Conservation (phyloP, 2,329 filamentous ascomycete genomes). For the Dryadomyces quercus-mongolicae region DNA sequence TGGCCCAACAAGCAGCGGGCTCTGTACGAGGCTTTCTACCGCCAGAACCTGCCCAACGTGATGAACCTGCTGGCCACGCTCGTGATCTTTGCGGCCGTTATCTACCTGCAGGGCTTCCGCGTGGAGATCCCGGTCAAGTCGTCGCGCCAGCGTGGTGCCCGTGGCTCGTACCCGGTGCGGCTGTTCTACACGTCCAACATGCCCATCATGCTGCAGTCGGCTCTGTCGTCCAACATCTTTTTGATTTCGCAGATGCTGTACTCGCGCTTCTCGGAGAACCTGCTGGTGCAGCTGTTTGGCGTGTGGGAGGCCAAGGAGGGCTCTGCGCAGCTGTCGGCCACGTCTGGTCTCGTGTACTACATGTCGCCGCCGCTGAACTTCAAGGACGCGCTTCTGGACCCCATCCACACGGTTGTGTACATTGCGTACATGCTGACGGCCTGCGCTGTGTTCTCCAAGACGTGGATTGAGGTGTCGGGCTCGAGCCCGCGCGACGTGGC, state of each 20-base stretch:
- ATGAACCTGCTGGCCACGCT: conserved; percentile 96
- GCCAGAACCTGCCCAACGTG: conserved; percentile 98
- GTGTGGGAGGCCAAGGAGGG: conserved; percentile 97
- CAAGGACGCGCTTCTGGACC: conserved; percentile 91
- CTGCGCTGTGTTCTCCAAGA: conserved; percentile 95
- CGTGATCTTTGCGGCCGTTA: conserved; percentile 88
- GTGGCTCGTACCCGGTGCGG: conserved; percentile 94
- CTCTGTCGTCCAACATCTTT: conserved; percentile 98
- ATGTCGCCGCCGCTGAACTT: conserved; percentile 98
- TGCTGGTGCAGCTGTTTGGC: conserved; percentile 92
- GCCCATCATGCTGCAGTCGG: conserved; percentile 99
- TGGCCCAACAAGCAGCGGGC: conserved; percentile 99
- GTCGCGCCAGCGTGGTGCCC: conserved; percentile 94
- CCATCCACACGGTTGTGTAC: conserved; percentile 92
- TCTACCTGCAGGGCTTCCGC: conserved; percentile 98
- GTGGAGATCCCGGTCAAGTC: conserved; percentile 99
- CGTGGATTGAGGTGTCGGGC: conserved; percentile 98
- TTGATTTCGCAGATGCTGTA: conserved; percentile 98
- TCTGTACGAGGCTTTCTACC: conserved; percentile 96
- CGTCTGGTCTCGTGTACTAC: conserved; percentile 95
- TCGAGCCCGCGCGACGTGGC: conserved; percentile 95
- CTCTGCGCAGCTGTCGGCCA: conserved; percentile 86
- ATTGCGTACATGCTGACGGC: conserved; percentile 96
- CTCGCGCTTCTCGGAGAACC: conserved; percentile 97
- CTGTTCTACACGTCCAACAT: conserved; percentile 99